These are phyloP conservation scores for Meredithiella fracta DNA, from an alignment of 2,329 filamentous ascomycete species.

Conservation along the genomic window DNA sequence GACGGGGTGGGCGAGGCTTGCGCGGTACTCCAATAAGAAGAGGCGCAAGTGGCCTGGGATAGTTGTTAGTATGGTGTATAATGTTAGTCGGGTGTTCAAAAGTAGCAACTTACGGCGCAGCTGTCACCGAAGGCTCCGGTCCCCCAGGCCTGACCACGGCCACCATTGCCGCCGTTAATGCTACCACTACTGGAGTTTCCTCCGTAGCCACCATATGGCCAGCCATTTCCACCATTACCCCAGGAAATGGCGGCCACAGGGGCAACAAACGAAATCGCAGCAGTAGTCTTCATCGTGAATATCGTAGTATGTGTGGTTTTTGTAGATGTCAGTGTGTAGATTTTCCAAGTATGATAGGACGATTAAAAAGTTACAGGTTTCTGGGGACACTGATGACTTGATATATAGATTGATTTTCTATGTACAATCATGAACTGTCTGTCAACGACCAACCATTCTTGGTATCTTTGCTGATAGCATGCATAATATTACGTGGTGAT, in stretches of 20 bases:
- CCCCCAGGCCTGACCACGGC: conserved; percentile 1
- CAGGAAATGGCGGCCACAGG: conserved; percentile 10
- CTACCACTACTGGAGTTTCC: not conserved
- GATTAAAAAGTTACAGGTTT: too few relatives aligned
- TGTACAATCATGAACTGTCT: too few relatives aligned
- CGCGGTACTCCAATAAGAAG: conserved; percentile 18
- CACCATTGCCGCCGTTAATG: too few relatives aligned
- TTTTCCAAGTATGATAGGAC: too few relatives aligned
- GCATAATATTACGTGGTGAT: too few relatives aligned
- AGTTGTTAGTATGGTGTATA: not conserved
- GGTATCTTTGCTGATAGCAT: too few relatives aligned
- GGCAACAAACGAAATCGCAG: conserved; percentile 9
- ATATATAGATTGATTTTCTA: too few relatives aligned
- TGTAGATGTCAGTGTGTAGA: too few relatives aligned
- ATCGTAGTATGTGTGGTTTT: too few relatives aligned
- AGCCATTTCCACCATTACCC: conserved; percentile 9
- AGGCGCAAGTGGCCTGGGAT: conserved; percentile 15
- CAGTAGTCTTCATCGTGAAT: conserved; percentile 8
- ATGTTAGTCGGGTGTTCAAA: not conserved
- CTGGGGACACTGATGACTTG: too few relatives aligned
- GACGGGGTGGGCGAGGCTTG: conserved; percentile 17
- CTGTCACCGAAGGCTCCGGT: conserved; percentile 5
- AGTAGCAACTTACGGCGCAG: conserved; percentile 14
- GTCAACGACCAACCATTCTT: too few relatives aligned
- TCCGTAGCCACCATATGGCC: conserved; percentile 10